Base-by-base conservation (phyloP, 2,329 filamentous ascomycete species). In the Pestalotiopsis sp. region DNA sequence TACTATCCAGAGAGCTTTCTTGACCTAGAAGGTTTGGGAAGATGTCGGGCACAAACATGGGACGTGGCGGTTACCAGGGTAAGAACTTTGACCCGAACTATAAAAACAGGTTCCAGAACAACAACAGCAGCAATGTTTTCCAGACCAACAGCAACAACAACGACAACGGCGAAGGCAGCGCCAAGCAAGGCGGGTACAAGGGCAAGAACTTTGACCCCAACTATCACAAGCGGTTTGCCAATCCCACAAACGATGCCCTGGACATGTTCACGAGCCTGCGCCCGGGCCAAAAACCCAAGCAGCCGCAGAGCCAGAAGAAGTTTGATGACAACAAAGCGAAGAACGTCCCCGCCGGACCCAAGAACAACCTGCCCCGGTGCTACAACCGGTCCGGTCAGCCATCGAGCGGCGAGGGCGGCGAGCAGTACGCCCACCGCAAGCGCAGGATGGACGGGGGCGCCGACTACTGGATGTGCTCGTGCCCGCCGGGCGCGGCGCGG, bases 121-220 rank as follows among this genome's bases (percentile, higher is more conserved):
- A 36, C 45, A 52, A 3, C 45, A 17, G 9, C n/a, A 9, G 17
- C 20, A n/a, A 23, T 36, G 4, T 20, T 14, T 52, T 52, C 45
- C 45, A 9, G n/a, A n/a, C 1, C 31, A 11, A 52, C n/a, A n/a
- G 4, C 7, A 52, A 11, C 9, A 7, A 7, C 45, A 52, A 17
- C 45, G 45, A 20, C 3, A n/a, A 52, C 4, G 7, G 17, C 6
- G 45, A 20, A 3, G 45, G 45, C 45, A 52, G 45, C 17, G 6
- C 20, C 45, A 52, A 20, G 13, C 57, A 23, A 23, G 27, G 57
- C 25, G 27, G 23, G 11, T 59, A 59, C 57, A 62, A 62, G 36
- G 59, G 59, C 36, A 62, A 38, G 59, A 62, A 62, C 25, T 59
- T 59, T 59, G 57, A 59, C 17, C 57, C 57, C n/a, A 36, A 36